These are phyloP conservation scores for Phytophthora ohioensis DNA, from an alignment of 352 stramenopile species.

Conservation along the genomic window DNA sequence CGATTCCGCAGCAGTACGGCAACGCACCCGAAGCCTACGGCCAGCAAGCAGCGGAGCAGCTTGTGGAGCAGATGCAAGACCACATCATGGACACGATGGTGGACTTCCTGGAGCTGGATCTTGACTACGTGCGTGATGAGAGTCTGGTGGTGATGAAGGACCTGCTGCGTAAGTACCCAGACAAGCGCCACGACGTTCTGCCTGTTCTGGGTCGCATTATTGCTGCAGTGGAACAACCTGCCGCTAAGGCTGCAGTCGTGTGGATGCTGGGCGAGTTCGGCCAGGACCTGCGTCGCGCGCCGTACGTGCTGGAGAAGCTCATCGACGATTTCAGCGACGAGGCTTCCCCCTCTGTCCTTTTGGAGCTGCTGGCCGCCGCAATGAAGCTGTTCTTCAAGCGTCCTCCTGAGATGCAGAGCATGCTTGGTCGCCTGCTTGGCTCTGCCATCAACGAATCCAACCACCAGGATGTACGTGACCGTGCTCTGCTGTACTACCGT, in stretches of 20 bases:
- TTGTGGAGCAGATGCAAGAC: conserved; percentile 81
- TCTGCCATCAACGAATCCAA: conserved; percentile 95
- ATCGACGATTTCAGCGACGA: conserved; percentile 95
- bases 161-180: conserved; percentile 96
- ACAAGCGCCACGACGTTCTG: conserved; percentile 93
- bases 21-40: conserved; percentile 73
- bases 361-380: conserved; percentile 95
- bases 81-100: conserved; percentile 94
- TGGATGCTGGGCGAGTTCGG: conserved; percentile 98
- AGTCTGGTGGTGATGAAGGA: conserved; percentile 96
- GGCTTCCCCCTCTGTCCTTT: conserved; percentile 88
- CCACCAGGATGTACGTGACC: conserved; percentile 97
- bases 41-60: conserved; percentile 67
- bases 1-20: conserved; percentile 50
- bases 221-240: conserved; percentile 70
- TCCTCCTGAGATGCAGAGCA: conserved; percentile 97
- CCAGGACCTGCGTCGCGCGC: conserved; percentile 91
- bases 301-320: conserved; percentile 97
- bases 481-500: conserved; percentile 98
- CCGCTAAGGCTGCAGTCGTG: conserved; percentile 95
- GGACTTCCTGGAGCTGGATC: conserved; percentile 97
- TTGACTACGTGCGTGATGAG: conserved; percentile 97
- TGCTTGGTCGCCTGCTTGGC: conserved; percentile 96
- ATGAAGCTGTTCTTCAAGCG: conserved; percentile 99
- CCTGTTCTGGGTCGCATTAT: conserved; percentile 85